phyloP scores from a whole-genome alignment of 2,329 filamentous ascomycete genomes.

The Botrytis byssoidea region DNA sequence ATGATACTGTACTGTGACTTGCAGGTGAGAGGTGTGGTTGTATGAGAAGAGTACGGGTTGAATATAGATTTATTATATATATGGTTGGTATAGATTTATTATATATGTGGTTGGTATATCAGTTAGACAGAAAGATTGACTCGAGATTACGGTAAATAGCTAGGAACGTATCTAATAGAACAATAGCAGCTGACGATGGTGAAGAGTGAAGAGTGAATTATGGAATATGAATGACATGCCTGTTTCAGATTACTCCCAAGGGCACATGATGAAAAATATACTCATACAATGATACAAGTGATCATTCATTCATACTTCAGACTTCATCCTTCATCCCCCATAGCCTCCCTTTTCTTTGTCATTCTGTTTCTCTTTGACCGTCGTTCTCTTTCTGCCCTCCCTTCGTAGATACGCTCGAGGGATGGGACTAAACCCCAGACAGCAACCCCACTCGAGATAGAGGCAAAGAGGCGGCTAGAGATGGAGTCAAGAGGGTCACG shows the following conservation, averaged over 20 bases:
- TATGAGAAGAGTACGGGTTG: neutral
- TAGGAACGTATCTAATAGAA: neutral
- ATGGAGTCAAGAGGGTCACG: neutral
- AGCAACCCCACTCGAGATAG: constrained; percentile 8
- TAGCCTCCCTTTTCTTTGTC: neutral
- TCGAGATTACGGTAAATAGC: neutral
- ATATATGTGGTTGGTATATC: neutral
- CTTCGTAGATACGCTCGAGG: neutral
- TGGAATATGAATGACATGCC: neutral
- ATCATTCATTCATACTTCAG: neutral
- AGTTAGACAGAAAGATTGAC: neutral
- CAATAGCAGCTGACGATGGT: constrained; percentile 2
- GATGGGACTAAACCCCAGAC: neutral
- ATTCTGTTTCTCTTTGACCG: neutral
- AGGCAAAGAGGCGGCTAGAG: constrained; percentile 4
- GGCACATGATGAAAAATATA: constrained; percentile 6
- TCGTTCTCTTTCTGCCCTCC: neutral
- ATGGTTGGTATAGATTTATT: neutral
- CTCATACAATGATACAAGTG: neutral
- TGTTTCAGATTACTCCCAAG: constrained; percentile 5
- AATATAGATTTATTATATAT: neutral
- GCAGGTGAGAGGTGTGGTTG: neutral
- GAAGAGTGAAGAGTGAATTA: neutral
- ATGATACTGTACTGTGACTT: neutral
- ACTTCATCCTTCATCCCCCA: neutral